Percentiles rank a stretch among this genome's conserved stretches.
Conservation (phyloP, 1,139 yeast genomes). For the Debaryomyces udenii region DNA sequence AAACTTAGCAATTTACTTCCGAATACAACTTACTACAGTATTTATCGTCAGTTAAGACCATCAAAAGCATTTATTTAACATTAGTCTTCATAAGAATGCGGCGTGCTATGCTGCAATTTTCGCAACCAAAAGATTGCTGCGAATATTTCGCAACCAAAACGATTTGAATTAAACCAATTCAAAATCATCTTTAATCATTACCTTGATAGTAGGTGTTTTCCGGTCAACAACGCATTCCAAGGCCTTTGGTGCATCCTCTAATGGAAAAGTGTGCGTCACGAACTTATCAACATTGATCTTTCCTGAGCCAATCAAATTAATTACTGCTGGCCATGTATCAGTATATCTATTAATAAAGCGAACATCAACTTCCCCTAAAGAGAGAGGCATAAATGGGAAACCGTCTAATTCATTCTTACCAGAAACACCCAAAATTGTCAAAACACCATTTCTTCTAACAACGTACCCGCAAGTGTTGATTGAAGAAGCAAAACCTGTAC, state of each 20-base stretch:
- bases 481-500: constrained; percentile 33
- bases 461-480: constrained; percentile 34
- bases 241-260: constrained; percentile 31
- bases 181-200: constrained; percentile 13
- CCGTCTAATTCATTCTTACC: constrained; percentile 35
- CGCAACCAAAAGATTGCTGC: too few relatives aligned
- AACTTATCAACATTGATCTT: constrained; percentile 28
- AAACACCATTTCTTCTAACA: constrained; percentile 35
- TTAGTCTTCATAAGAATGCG: too few relatives aligned
- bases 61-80: too few relatives aligned
- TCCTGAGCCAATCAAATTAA: constrained; percentile 27
- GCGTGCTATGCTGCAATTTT: too few relatives aligned
- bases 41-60: too few relatives aligned
- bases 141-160: too few relatives aligned
- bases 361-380: constrained; percentile 40
- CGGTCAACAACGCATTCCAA: constrained; percentile 29
- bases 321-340: constrained; percentile 39
- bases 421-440: constrained; percentile 36
- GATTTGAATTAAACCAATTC: background rate
- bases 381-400: constrained; percentile 44
- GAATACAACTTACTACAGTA: too few relatives aligned
- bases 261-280: constrained; percentile 30
- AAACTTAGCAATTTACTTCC: too few relatives aligned
- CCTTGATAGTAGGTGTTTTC: constrained; percentile 14
- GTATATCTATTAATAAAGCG: constrained; percentile 42